Evolutionary conservation across 2,329 filamentous ascomycete species (phyloP), one percentile per base, ranked within the genome.

Genomic region (Scedosporium minutisporum): DNA sequence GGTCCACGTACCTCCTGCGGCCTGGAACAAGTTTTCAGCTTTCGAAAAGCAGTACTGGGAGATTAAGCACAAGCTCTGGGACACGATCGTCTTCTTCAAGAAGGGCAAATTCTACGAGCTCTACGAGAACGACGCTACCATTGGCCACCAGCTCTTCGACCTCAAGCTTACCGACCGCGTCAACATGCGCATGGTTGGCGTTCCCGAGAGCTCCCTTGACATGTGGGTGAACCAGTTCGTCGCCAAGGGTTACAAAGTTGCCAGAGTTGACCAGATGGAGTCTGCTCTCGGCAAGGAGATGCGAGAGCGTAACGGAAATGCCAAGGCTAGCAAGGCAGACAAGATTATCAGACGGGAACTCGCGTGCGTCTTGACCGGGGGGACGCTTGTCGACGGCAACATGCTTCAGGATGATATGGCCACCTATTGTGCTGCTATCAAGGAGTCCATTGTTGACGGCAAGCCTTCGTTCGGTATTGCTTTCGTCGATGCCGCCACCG

Each of bases 31-130:
- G 27, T 97, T 99, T 72, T 96, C 93, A 0, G 85, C 93, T 0
- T 99, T 99, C 67, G 95, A 99, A 75, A 96, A 92, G 74, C 95
- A 99, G 72, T 99, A 99, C 73, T 99, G 95, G 95, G 91, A 96
- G 70, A 97, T 99, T 74, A 99, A 99, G 77, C 90, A 93, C 74
- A 97, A 97, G 69, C 90, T 96, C 67, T 97, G 91, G 90, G 92
- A 97, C 67, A 97, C 93, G 0, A 88, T 99, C 57, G 93, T 99
- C 16, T 99, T 99, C 76, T 99, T 99, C 86, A 99, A 97, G 76
- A 99, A 99, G 80, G 95, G 95, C 70, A 99, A 99, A 70, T 99
- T 99, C 75, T 99, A 97, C 71, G 95, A 99, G 73, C 82, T 99
- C 0, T 99, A 97, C 71, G 95, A 99, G 73, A 96, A 97, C 65